A percentile compares a stretch with the other conserved stretches of the same genome.
phyloP scores from a whole-genome alignment of 768 basidiomycete species.

The Calocybe cyanea region DNA sequence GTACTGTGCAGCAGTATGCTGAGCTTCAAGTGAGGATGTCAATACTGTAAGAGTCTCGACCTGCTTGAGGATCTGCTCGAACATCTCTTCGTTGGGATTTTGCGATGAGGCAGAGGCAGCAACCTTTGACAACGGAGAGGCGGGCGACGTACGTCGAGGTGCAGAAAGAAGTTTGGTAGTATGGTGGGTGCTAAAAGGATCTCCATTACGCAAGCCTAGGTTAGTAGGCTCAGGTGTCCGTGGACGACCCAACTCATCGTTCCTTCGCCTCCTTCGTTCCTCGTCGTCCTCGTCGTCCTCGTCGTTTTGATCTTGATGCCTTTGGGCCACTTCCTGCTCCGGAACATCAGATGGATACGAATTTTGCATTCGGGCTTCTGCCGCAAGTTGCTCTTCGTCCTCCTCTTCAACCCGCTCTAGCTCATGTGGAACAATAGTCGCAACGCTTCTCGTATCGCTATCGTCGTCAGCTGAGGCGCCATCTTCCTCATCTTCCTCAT shows the following conservation, averaged over 20 bases:
- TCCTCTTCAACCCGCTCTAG: slow-evolving; percentile 73
- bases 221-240: slow-evolving; percentile 75
- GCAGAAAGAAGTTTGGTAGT: slow-evolving; percentile 1
- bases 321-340: slow-evolving; percentile 13
- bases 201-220: slow-evolving; percentile 29
- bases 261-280: slow-evolving; percentile 49
- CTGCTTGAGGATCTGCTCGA: slow-evolving; percentile 64
- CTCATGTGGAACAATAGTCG: slow-evolving; percentile 66
- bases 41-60: slow-evolving; percentile 74
- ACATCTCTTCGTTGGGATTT: slow-evolving; percentile 51
- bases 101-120: slow-evolving; percentile 16
- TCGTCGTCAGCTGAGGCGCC: slow-evolving; percentile 52
- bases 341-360: slow-evolving; percentile 12
- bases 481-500: slow-evolving; percentile 29
- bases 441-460: slow-evolving; percentile 69
- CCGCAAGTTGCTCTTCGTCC: slow-evolving; percentile 55
- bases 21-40: slow-evolving; percentile 68
- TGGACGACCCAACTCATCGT: slow-evolving; percentile 64
- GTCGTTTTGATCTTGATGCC: slow-evolving; percentile 27
- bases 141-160: slow-evolving; percentile 18
- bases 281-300: slow-evolving; percentile 41
- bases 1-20: slow-evolving; percentile 74
- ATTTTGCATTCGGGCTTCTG: slow-evolving; percentile 20
- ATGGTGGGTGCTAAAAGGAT: slow-evolving; percentile 17
- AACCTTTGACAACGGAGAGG: slow-evolving; percentile 24